Conservation (phyloP, 495 filamentous ascomycete genomes). For the Bombardia bombarda region DNA sequence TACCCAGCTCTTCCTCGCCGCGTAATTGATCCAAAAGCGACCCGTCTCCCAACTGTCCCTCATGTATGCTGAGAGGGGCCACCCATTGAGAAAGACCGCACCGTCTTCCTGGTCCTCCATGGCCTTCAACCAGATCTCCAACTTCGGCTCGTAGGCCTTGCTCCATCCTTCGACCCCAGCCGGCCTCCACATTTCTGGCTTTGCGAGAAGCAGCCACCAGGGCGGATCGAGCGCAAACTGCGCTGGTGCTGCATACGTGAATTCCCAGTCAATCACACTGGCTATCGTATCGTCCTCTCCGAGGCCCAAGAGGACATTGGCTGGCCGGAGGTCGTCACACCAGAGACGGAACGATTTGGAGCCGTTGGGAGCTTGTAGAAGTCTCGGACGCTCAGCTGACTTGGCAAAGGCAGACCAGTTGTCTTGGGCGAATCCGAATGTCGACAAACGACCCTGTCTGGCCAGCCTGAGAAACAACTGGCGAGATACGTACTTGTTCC, state of each 20-base stretch:
- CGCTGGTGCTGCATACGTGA: constrained; percentile 26
- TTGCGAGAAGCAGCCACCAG: constrained; percentile 32
- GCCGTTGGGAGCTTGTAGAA: background rate
- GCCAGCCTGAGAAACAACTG: constrained; percentile 25
- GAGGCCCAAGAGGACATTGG: constrained; percentile 17
- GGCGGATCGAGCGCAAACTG: constrained; percentile 27
- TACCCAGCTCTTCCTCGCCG: constrained; percentile 22
- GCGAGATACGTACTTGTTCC: constrained; percentile 27
- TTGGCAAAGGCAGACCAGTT: constrained; percentile 23
- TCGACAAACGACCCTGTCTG: constrained; percentile 18
- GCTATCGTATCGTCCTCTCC: constrained; percentile 5
- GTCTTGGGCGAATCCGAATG: constrained; percentile 18
- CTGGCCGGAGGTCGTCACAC: constrained; percentile 16
- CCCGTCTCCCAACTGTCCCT: constrained; percentile 18
- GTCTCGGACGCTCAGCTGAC: background rate
- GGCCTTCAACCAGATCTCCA: constrained; percentile 9
- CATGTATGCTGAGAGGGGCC: constrained; percentile 14
- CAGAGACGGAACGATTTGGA: constrained; percentile 8
- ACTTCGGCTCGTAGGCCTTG: constrained; percentile 13
- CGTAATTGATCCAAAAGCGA: constrained; percentile 24
- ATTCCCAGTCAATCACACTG: constrained; percentile 27
- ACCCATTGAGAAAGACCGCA: constrained; percentile 6
- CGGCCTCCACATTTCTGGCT: constrained; percentile 24
- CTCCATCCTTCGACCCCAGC: constrained; percentile 19
- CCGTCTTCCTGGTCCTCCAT: constrained; percentile 4